phyloP scores from a whole-genome alignment of 2,329 filamentous ascomycete genomes.

The Venturia aucupariae region DNA sequence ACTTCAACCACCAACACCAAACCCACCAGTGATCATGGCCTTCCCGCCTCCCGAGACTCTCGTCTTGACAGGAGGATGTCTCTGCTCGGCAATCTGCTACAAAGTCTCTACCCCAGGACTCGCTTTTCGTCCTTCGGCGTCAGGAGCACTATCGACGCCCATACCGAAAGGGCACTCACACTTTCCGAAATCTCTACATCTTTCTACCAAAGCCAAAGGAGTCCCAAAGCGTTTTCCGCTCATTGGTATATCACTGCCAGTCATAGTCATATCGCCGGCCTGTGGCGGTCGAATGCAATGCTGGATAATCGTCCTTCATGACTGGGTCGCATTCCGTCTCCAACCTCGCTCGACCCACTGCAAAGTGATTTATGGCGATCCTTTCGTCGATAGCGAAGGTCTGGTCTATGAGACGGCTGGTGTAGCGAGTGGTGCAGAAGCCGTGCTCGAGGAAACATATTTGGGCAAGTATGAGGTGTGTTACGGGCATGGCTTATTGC shows the following conservation, averaged over 20 bases:
- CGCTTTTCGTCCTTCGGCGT: neutral
- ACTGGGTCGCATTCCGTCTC: neutral
- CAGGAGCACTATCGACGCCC: neutral
- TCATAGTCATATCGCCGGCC: neutral
- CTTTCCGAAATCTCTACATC: neutral
- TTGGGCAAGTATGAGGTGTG: too few species aligned
- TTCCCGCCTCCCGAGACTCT: conserved; percentile 3
- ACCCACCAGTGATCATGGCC: neutral
- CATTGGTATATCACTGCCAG: conserved; percentile 8
- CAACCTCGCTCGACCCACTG: neutral
- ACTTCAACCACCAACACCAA: neutral
- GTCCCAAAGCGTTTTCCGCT: neutral
- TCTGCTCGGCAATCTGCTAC: conserved; percentile 10
- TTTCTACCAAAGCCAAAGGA: neutral
- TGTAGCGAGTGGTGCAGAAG: neutral
- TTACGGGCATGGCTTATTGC: too few species aligned
- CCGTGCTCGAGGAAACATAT: neutral
- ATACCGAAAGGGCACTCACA: neutral
- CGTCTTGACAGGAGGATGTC: neutral
- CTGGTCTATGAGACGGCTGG: neutral
- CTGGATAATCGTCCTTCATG: conserved; percentile 4
- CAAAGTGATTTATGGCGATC: neutral
- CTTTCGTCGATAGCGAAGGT: neutral
- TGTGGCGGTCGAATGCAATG: neutral
- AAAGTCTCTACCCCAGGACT: neutral